Evolutionary conservation across 768 basidiomycete genomes (phyloP).

Genomic region (Glaciozyma martinii): DNA sequence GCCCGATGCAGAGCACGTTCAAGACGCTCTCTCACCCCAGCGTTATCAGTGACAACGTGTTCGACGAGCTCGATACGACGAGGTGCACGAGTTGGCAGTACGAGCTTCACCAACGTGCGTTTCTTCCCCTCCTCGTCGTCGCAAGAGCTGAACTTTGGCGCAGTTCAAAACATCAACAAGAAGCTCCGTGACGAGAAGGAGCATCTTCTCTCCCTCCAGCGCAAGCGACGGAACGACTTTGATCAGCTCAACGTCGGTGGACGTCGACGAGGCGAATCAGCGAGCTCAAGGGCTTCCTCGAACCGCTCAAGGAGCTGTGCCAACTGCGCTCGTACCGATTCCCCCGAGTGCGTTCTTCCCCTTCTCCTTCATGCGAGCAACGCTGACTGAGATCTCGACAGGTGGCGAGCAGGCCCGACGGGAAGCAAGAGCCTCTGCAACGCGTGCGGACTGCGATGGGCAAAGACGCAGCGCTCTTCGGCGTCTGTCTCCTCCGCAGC

Average conservation of each 20-base stretch:
- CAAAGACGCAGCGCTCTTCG: conserved; percentile 48
- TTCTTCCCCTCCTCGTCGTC: too few relatives aligned
- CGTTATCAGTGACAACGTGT: conserved; percentile 47
- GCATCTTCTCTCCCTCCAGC: conserved; percentile 9
- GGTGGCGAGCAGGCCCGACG: conserved; percentile 87
- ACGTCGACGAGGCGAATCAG: conserved; percentile 2
- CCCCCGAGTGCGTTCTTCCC: conserved; percentile 15
- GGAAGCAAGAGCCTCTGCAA: conserved; percentile 96
- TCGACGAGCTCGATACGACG: conserved; percentile 61
- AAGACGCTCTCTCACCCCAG: conserved; percentile 28
- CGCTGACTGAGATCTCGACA: neutral
- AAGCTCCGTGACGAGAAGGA: conserved; percentile 30
- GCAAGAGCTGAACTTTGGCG: neutral
- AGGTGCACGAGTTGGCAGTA: conserved; percentile 80
- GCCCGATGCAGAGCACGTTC: conserved; percentile 24
- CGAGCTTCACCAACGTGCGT: conserved; percentile 33
- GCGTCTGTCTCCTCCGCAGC: too few relatives aligned
- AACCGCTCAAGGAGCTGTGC: conserved; percentile 14
- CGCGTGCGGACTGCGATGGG: conserved; percentile 83
- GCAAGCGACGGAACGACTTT: conserved; percentile 7
- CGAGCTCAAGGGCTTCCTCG: conserved; percentile 6
- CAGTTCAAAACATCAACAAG: conserved; percentile 30
- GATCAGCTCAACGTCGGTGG: conserved; percentile 6
- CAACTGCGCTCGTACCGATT: conserved; percentile 24
- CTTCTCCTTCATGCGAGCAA: neutral